Evolutionary conservation across 208 protist genomes (phyloP), one percentile per base, ranked within the genome.

Genomic region (Trypanosoma cruzi): DNA sequence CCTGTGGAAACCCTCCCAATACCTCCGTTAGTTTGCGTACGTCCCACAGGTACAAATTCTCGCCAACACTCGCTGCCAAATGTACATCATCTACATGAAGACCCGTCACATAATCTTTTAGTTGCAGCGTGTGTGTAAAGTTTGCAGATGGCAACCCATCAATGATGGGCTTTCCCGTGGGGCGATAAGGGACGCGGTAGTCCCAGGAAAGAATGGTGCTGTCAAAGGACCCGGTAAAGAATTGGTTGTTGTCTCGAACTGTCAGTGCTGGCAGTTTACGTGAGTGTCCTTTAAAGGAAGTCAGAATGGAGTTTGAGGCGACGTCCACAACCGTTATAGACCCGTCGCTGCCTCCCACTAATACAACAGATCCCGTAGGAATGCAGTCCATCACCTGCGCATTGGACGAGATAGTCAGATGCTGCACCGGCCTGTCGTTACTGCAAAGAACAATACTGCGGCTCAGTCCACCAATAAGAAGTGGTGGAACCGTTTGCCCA

Each of bases 41-140:
- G 67, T 95, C 90, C 85, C 86, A 93, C 64, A 92, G 50, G 71
- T 92, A 93, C 66, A 95, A 67, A 44, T 91, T 93, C 68, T 93
- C 84, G 34, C 90, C 90, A 1, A 92, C 90, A 64, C 80, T 85
- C 20, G 85, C 86, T 0, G 84, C 85, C 32, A 95, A 77, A 68
- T 95, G 81, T 7, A 88, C 53, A 73, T 90, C 84, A 56, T 95
- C 81, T 29, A 93, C 84, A 46, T 82, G 77, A 13, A 95, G 73
- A 4, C 90, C 90, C 10, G 90, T 95, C 31, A 95, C 87, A 67
- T 93, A 92, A 71, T 87, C 86, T 67, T 84, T 86, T 7, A 92
- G 74, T 74, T 88, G 89, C 69, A 95, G 58, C 37, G 86, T 93
- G 70, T 93, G 83, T 22, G 57, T 75, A 16, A 75, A 34, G 4